phyloP scores from a whole-genome alignment of 208 protist genomes.

The Trichomonas tenax region DNA sequence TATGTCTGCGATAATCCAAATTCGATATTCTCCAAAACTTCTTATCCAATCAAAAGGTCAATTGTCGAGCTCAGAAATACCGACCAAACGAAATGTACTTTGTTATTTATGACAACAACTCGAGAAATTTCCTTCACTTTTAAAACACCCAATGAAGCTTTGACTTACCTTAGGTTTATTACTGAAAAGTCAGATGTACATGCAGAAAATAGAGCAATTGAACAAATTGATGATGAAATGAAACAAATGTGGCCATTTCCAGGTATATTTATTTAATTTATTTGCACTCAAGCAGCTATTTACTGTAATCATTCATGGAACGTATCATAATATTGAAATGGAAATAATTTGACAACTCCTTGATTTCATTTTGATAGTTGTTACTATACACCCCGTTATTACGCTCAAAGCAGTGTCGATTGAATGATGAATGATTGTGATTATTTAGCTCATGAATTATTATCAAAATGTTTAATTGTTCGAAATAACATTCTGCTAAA shows the following conservation, averaged over 20 bases:
- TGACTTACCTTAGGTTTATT: neutral
- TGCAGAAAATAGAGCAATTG: neutral
- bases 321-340: too few species aligned
- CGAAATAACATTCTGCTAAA: too few species aligned
- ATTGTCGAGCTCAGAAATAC: neutral
- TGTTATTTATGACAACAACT: neutral
- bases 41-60: neutral
- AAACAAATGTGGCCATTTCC: neutral
- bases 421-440: too few species aligned
- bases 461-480: too few species aligned
- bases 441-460: too few species aligned
- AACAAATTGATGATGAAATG: neutral
- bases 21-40: neutral
- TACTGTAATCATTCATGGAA: too few species aligned
- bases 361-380: too few species aligned
- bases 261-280: neutral
- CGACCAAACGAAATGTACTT: neutral
- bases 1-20: neutral
- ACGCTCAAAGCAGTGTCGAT: too few species aligned
- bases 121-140: neutral
- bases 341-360: too few species aligned
- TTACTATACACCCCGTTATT: too few species aligned
- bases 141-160: neutral
- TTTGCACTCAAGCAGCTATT: too few species aligned
- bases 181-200: constrained; percentile 14